These are phyloP conservation scores for Neoboletus magnificus DNA, from an alignment of 768 basidiomycete genomes.

Conservation along the genomic window DNA sequence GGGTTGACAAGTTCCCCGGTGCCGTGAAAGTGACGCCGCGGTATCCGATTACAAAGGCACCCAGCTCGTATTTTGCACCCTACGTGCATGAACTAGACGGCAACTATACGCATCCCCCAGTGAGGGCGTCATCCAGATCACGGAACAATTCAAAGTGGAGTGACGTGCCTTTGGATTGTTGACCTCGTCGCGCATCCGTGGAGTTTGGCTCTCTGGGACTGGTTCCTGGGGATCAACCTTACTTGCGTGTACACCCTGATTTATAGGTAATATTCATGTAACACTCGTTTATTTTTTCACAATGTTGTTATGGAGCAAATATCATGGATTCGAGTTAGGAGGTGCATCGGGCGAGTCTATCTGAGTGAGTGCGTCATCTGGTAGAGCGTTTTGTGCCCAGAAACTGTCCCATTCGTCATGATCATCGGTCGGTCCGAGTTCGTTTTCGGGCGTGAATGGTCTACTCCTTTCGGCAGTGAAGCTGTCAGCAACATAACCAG, in stretches of 20 bases:
- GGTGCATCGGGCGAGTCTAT: conserved; percentile 5
- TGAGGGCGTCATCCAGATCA: conserved; percentile 3
- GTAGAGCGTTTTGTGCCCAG: conserved; percentile 42
- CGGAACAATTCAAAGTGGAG: conserved; percentile 20
- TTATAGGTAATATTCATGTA: neutral
- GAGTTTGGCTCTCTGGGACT: conserved; percentile 1
- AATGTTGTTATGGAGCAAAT: neutral
- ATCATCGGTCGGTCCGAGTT: conserved; percentile 16
- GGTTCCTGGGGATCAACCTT: conserved; percentile 10
- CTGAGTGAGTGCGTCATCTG: conserved; percentile 36
- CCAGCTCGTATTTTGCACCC: conserved; percentile 28
- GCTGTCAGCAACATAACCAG: conserved; percentile 31
- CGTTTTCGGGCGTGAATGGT: conserved; percentile 24
- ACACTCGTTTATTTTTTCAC: conserved; percentile 7
- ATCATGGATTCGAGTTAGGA: conserved; percentile 15
- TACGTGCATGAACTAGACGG: conserved; percentile 22
- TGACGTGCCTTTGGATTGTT: conserved; percentile 20
- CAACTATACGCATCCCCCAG: conserved; percentile 12
- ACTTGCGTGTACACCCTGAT: neutral
- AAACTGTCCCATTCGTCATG: conserved; percentile 50
- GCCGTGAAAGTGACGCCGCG: conserved; percentile 23
- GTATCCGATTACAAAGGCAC: conserved; percentile 29
- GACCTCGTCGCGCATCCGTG: neutral
- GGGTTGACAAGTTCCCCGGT: conserved; percentile 29
- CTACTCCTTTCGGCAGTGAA: conserved; percentile 12